Percentiles rank a stretch among this genome's conserved stretches.
phyloP scores from a whole-genome alignment of 2,329 filamentous ascomycete genomes.

The Colletotrichum sp. region DNA sequence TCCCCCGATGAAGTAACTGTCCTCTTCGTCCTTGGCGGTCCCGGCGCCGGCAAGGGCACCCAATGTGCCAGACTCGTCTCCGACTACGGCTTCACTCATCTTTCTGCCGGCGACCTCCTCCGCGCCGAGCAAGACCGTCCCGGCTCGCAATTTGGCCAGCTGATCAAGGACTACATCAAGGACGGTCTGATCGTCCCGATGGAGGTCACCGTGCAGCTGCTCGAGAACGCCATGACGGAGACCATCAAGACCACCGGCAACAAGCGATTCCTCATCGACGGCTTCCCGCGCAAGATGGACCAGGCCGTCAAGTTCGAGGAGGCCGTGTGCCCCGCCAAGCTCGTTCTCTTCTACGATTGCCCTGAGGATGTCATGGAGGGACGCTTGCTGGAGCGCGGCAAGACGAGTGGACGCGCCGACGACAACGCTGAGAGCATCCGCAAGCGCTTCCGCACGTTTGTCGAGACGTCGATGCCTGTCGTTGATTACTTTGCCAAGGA shows the following conservation, averaged over 20 bases:
- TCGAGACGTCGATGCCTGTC: conserved; percentile 97
- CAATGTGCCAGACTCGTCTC: conserved; percentile 89
- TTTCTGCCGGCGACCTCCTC: conserved; percentile 91
- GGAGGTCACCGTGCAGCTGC: conserved; percentile 92
- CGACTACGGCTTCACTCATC: conserved; percentile 89
- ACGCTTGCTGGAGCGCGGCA: conserved; percentile 84
- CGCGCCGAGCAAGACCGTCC: conserved; percentile 90
- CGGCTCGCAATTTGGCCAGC: conserved; percentile 85
- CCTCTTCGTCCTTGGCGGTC: conserved; percentile 94
- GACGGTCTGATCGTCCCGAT: conserved; percentile 97
- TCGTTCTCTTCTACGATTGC: conserved; percentile 95
- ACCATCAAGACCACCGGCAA: conserved; percentile 57
- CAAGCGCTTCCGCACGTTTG: conserved; percentile 93
- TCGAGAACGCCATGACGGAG: conserved; percentile 90
- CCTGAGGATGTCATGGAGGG: conserved; percentile 87
- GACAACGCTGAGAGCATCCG: conserved; percentile 96
- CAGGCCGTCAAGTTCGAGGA: conserved; percentile 95
- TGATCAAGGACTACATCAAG: conserved; percentile 93
- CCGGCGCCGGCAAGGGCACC: conserved; percentile 94
- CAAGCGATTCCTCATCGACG: conserved; percentile 78
- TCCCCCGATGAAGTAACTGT: conserved; percentile 81
- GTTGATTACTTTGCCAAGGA: conserved; percentile 82
- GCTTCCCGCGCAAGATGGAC: conserved; percentile 97
- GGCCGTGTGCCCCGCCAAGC: conserved; percentile 79
- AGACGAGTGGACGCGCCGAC: conserved; percentile 89